Percentiles rank a stretch among this genome's conserved stretches.
Conservation (phyloP, 2,329 filamentous ascomycete genomes). For the Ophiocordyceps robertsii region DNA sequence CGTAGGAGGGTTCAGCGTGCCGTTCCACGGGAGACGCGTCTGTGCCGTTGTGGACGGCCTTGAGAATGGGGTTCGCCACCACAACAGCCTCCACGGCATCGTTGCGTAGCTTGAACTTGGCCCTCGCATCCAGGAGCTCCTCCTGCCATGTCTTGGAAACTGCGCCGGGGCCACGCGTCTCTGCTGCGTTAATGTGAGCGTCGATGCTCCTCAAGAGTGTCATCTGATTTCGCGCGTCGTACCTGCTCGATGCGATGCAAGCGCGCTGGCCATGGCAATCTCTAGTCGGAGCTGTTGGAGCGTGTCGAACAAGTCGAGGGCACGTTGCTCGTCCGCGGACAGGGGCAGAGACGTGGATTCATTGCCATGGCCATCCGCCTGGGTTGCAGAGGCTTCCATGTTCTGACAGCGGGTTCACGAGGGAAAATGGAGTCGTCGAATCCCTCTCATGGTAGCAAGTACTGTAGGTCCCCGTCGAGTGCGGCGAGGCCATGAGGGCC, state of each 20-base stretch:
- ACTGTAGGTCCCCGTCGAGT: neutral
- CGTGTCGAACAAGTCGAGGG: constrained; percentile 58
- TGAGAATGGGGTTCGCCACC: constrained; percentile 61
- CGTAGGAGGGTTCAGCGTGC: constrained; percentile 27
- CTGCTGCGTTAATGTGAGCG: neutral
- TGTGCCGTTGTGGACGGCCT: constrained; percentile 58
- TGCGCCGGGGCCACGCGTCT: constrained; percentile 28
- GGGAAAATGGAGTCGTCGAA: neutral
- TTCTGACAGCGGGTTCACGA: neutral
- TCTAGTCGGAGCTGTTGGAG: constrained; percentile 61
- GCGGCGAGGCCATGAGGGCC: neutral
- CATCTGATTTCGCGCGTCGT: neutral
- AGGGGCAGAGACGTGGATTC: constrained; percentile 36
- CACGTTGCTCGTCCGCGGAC: constrained; percentile 50
- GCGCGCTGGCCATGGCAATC: constrained; percentile 49
- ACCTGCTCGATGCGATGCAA: constrained; percentile 24
- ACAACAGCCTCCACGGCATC: constrained; percentile 56
- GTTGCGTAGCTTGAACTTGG: constrained; percentile 55
- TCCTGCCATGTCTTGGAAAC: constrained; percentile 45
- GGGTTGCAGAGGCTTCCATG: constrained; percentile 10
- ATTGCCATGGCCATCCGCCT: constrained; percentile 9
- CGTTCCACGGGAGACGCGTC: constrained; percentile 53
- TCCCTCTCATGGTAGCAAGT: neutral
- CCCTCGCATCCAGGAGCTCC: constrained; percentile 56
- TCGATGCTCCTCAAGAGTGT: neutral